A percentile compares a stretch with the other conserved stretches of the same genome.
Conservation (phyloP, 805 yeast species). For the Saturnispora quitensis region DNA sequence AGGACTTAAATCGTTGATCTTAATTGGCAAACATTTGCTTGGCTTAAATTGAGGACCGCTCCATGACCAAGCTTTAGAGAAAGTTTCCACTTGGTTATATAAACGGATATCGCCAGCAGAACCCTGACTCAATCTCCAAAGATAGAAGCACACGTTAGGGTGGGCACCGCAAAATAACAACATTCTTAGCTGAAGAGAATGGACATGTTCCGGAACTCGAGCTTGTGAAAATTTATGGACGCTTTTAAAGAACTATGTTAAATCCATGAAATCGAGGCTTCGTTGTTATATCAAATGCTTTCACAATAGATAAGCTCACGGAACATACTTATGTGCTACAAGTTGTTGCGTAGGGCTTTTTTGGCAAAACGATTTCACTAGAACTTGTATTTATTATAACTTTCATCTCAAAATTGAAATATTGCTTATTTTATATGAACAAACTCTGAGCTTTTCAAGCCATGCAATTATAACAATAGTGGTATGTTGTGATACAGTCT, state of each 20-base stretch:
- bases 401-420: background rate
- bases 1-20: background rate
- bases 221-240: background rate
- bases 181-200: background rate
- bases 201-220: background rate
- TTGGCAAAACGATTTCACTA: background rate
- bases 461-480: too few relatives aligned
- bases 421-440: too few relatives aligned
- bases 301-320: background rate
- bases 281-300: background rate
- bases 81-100: slow-evolving; percentile 32
- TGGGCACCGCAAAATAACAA: slow-evolving; percentile 33
- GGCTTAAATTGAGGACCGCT: slow-evolving; percentile 2
- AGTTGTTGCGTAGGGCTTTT: background rate
- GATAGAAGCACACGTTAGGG: slow-evolving; percentile 51
- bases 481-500: background rate
- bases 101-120: slow-evolving; percentile 34
- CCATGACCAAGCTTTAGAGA: slow-evolving; percentile 1
- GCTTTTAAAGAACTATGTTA: background rate
- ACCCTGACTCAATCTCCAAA: slow-evolving; percentile 39
- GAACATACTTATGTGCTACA: background rate
- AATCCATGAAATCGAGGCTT: background rate
- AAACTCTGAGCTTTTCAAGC: too few relatives aligned
- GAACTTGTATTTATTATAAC: background rate
- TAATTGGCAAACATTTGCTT: background rate